A percentile compares a stretch with the other conserved stretches of the same genome.
phyloP scores from a whole-genome alignment of 108 stramenopile species.

The Pseudonitzschia delicatissima region DNA sequence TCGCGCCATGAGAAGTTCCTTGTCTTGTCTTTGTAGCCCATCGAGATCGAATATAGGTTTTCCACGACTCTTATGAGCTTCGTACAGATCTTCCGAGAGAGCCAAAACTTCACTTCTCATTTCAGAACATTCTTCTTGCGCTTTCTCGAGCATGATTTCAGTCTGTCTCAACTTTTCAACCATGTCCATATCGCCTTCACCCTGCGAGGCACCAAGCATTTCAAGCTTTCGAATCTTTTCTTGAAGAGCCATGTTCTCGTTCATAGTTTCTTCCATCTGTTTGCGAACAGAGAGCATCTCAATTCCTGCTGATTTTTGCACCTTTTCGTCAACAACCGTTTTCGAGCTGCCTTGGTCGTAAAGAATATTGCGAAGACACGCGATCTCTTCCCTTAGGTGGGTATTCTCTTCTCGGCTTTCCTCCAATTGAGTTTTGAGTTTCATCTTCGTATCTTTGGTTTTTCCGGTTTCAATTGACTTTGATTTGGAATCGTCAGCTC shows the following conservation, averaged over 20 bases:
- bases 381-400: slow-evolving; percentile 20
- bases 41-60: slow-evolving; percentile 16
- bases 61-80: slow-evolving; percentile 44
- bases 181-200: background rate
- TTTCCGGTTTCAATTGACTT: background rate
- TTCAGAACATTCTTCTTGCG: slow-evolving; percentile 12
- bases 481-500: background rate
- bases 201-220: background rate
- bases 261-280: slow-evolving; percentile 15
- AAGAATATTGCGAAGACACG: slow-evolving; percentile 20
- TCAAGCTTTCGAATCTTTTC: slow-evolving; percentile 2
- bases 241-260: background rate
- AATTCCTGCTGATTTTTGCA: slow-evolving; percentile 25
- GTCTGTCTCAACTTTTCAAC: slow-evolving; percentile 10
- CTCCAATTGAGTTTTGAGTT: background rate
- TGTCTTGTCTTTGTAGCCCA: slow-evolving; percentile 13
- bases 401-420: slow-evolving; percentile 23
- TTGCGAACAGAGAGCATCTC: slow-evolving; percentile 36
- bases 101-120: slow-evolving; percentile 13
- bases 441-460: background rate
- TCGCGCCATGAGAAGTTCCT: background rate
- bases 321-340: slow-evolving; percentile 24
- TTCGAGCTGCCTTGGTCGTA: slow-evolving; percentile 8
- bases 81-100: slow-evolving; percentile 38
- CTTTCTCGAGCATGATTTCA: slow-evolving; percentile 1